Evolutionary conservation across 2,329 filamentous ascomycete species (phyloP).

Genomic region (Chaetomium olivaceum): DNA sequence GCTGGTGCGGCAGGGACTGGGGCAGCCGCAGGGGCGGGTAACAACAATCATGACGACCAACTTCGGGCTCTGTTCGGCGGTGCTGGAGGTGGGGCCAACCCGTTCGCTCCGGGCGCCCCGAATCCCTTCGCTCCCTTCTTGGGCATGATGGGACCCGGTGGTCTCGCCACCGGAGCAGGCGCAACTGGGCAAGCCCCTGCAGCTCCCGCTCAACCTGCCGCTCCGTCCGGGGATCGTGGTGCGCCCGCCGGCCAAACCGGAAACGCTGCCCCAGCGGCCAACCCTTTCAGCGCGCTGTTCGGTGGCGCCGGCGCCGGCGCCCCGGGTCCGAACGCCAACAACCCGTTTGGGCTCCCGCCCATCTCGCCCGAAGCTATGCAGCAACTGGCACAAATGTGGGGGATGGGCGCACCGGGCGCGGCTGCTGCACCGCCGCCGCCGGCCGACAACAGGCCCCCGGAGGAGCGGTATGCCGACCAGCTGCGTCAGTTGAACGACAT

Average conservation of each 20-base stretch:
- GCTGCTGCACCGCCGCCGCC: conserved; percentile 62
- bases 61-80: conserved; percentile 42
- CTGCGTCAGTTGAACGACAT: conserved; percentile 94
- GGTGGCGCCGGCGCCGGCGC: conserved; percentile 24
- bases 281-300: conserved; percentile 35
- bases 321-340: conserved; percentile 38
- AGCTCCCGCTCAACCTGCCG: conserved; percentile 18
- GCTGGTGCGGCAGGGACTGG: conserved; percentile 41
- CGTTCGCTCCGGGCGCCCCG: conserved; percentile 5
- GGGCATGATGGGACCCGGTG: conserved; percentile 66
- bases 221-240: conserved; percentile 12
- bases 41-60: conserved; percentile 45
- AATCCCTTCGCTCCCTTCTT: conserved; percentile 60
- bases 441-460: conserved; percentile 81
- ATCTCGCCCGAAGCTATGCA: conserved; percentile 58
- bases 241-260: conserved; percentile 17
- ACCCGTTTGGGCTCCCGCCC: conserved; percentile 45
- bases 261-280: conserved; percentile 25
- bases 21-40: conserved; percentile 36
- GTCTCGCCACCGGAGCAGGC: conserved; percentile 32
- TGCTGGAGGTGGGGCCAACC: not conserved
- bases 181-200: conserved; percentile 12
- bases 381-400: conserved; percentile 55
- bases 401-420: conserved; percentile 35
- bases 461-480: conserved; percentile 90